These are phyloP conservation scores for Suzukiozyma palmioleophila DNA, from an alignment of 1,139 yeast species.

Conservation along the genomic window DNA sequence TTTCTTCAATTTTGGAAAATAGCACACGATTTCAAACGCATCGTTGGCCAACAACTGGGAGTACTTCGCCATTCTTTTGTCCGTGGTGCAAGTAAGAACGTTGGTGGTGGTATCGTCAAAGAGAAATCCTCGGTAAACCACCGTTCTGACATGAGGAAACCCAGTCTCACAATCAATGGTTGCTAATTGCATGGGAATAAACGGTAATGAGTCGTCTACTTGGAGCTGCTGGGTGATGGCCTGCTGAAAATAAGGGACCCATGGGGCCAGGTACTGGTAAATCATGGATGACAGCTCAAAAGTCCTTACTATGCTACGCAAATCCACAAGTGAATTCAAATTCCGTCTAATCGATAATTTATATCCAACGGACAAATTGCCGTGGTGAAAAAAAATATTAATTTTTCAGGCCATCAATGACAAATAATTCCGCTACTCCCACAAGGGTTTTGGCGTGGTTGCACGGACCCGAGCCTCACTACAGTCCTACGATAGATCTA, in stretches of 20 bases:
- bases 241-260: conserved; percentile 12
- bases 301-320: too few species aligned
- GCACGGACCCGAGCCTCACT: too few species aligned
- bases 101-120: conserved; percentile 68
- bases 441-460: too few species aligned
- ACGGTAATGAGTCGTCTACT: conserved; percentile 31
- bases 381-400: conserved; percentile 1
- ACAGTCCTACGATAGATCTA: too few species aligned
- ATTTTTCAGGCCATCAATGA: too few species aligned
- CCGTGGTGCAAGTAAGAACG: conserved; percentile 68
- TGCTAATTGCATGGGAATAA: conserved; percentile 62
- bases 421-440: too few species aligned
- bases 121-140: conserved; percentile 70
- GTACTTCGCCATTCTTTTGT: conserved; percentile 62
- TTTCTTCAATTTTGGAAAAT: conserved; percentile 54
- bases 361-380: background rate
- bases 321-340: too few species aligned
- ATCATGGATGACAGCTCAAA: background rate
- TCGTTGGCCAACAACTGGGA: conserved; percentile 48
- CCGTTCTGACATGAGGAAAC: conserved; percentile 64
- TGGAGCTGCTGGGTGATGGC: conserved; percentile 10
- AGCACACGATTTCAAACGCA: conserved; percentile 71
- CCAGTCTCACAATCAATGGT: conserved; percentile 52
- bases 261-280: conserved; percentile 12
- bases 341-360: background rate